These are phyloP conservation scores for Chlamydomonas reinhardtii DNA, from an alignment of 163 green algal genomes.

Conservation along the genomic window DNA sequence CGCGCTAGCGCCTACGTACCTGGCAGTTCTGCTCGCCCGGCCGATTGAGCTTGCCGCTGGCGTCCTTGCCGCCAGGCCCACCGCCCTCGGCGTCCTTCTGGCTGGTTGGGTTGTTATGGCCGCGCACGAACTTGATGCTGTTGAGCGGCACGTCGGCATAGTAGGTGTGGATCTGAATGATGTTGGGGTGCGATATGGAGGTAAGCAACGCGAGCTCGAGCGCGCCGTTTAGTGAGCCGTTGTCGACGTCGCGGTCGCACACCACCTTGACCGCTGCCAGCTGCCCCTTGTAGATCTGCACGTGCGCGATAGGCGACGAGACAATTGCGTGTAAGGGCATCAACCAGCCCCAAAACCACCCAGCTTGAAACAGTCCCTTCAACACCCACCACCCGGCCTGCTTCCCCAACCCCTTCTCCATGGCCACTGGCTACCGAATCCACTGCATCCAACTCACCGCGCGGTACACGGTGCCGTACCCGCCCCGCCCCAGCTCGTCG, in stretches of 20 bases:
- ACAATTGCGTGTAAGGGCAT: no score
- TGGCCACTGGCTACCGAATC: no score
- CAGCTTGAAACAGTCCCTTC: no score
- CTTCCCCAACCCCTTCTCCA: no score
- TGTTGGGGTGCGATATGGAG: constrained; percentile 52
- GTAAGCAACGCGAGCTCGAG: constrained; percentile 55
- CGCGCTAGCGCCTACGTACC: not conserved
- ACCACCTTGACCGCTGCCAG: constrained; percentile 51
- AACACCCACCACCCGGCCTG: no score
- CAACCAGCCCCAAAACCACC: no score
- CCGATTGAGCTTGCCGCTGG: constrained; percentile 26
- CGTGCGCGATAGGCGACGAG: no score
- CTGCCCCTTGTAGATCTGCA: constrained; percentile 49
- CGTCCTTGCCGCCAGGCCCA: constrained; percentile 19
- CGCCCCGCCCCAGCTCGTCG: constrained; percentile 64
- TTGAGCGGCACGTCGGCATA: constrained; percentile 50
- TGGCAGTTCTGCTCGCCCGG: constrained; percentile 46
- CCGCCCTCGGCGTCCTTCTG: constrained; percentile 3
- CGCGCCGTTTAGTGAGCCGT: constrained; percentile 47
- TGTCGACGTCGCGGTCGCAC: constrained; percentile 47
- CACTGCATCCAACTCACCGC: constrained; percentile 38
- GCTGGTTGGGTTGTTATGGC: constrained; percentile 31
- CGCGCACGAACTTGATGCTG: constrained; percentile 47
- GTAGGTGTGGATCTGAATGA: constrained; percentile 59
- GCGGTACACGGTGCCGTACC: constrained; percentile 67